These are phyloP conservation scores for Rickenella mellea DNA, from an alignment of 768 basidiomycete genomes.

Conservation along the genomic window DNA sequence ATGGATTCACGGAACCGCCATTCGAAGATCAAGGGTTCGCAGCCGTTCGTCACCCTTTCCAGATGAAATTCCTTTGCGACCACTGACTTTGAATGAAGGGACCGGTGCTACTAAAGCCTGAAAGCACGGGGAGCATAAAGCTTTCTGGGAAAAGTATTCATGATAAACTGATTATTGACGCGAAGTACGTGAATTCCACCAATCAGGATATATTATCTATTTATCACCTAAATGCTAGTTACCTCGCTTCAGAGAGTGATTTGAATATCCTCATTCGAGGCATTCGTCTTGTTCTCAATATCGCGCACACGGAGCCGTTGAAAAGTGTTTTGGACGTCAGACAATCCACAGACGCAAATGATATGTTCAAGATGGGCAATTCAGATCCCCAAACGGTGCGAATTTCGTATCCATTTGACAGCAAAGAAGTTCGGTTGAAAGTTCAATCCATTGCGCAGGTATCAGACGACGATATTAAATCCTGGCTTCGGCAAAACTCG, in stretches of 20 bases:
- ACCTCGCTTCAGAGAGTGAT: constrained; percentile 32
- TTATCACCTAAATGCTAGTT: no score
- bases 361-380: background rate
- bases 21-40: background rate
- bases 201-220: background rate
- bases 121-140: background rate
- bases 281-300: constrained; percentile 25
- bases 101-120: background rate
- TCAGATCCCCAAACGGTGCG: background rate
- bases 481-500: no score
- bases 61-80: background rate
- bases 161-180: constrained; percentile 34
- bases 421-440: background rate
- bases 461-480: no score
- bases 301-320: constrained; percentile 29
- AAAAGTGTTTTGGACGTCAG: constrained; percentile 22
- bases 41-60: background rate
- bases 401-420: background rate
- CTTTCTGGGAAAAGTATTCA: constrained; percentile 9
- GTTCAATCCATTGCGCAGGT: no score
- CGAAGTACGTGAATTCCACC: constrained; percentile 21
- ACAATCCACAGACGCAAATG: constrained; percentile 16
- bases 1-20: background rate
- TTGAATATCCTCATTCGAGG: constrained; percentile 29
- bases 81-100: background rate